Conservation (phyloP, 129 eudicot species). For the Centaurea solstitialis region DNA sequence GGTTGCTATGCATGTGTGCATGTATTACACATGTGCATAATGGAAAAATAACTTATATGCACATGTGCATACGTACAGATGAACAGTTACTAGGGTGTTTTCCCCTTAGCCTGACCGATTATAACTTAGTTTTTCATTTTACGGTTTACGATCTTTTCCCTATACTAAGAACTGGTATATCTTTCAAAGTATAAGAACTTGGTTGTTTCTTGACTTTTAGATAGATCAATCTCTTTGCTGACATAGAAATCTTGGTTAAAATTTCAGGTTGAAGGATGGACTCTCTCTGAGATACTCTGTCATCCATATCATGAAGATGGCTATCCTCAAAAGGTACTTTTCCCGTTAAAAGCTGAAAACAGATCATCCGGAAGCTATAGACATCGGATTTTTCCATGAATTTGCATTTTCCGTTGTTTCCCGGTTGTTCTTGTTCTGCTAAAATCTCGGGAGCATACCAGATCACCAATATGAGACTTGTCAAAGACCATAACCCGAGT, state of each 20-base stretch:
- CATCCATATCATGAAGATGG: constrained; percentile 60
- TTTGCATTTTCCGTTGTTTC: constrained; percentile 12
- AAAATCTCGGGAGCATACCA: constrained; percentile 64
- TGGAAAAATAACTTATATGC: too few species aligned
- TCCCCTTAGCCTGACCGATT: too few species aligned
- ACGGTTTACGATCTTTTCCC: too few species aligned
- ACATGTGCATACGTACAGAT: too few species aligned
- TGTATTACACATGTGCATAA: too few species aligned
- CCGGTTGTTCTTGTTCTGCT: constrained; percentile 42
- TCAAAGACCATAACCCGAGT: constrained; percentile 45
- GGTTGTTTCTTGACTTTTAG: constrained; percentile 32
- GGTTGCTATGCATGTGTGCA: too few species aligned
- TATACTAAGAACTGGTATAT: too few species aligned
- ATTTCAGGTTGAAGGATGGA: constrained; percentile 28
- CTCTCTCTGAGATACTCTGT: constrained; percentile 35
- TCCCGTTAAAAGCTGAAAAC: constrained; percentile 65
- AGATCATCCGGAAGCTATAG: constrained; percentile 66
- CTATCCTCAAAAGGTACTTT: constrained; percentile 68
- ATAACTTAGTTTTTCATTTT: too few species aligned
- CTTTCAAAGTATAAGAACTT: constrained; percentile 22
- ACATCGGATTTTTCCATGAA: constrained; percentile 58
- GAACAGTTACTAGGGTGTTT: too few species aligned
- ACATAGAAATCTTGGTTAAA: constrained; percentile 24
- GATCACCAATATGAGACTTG: constrained; percentile 31
- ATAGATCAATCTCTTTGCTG: constrained; percentile 27